Evolutionary conservation across 805 yeast species (phyloP).

Genomic region (Barnettozyma botsteinii): DNA sequence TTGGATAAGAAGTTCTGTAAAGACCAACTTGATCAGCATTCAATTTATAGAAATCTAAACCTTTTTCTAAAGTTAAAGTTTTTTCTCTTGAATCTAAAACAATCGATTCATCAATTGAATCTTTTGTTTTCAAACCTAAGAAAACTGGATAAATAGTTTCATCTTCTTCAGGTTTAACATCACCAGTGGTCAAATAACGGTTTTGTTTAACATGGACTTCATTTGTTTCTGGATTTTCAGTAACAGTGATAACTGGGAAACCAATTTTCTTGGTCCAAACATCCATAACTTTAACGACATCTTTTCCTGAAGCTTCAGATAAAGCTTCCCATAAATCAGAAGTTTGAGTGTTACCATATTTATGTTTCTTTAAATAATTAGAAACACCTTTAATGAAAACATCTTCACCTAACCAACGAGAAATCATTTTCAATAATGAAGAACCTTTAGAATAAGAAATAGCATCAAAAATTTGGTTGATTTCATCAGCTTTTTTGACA

Average conservation of each 20-base stretch:
- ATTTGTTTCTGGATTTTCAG: conserved; percentile 41
- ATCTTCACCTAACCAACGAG: conserved; percentile 75
- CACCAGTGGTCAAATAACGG: conserved; percentile 72
- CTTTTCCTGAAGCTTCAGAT: conserved; percentile 63
- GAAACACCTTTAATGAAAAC: conserved; percentile 75
- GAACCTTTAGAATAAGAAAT: conserved; percentile 82
- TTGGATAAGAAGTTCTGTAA: conserved; percentile 65
- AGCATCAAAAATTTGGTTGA: conserved; percentile 80
- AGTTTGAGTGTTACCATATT: conserved; percentile 73
- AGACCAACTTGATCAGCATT: conserved; percentile 73
- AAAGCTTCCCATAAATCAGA: conserved; percentile 74
- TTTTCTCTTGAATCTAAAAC: conserved; percentile 48
- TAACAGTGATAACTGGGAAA: conserved; percentile 65
- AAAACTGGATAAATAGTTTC: conserved; percentile 63
- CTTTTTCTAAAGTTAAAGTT: conserved; percentile 39
- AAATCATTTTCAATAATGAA: conserved; percentile 70
- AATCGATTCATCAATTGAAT: conserved; percentile 55
- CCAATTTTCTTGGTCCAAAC: conserved; percentile 79
- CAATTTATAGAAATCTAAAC: conserved; percentile 52
- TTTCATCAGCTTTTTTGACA: conserved; percentile 69
- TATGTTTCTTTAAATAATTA: conserved; percentile 65
- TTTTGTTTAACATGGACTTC: conserved; percentile 58
- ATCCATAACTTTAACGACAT: conserved; percentile 68
- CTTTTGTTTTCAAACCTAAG: conserved; percentile 52
- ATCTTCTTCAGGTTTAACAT: conserved; percentile 72